Conservation (phyloP, 2,329 filamentous ascomycete genomes). For the Trichophyton verrucosum region DNA sequence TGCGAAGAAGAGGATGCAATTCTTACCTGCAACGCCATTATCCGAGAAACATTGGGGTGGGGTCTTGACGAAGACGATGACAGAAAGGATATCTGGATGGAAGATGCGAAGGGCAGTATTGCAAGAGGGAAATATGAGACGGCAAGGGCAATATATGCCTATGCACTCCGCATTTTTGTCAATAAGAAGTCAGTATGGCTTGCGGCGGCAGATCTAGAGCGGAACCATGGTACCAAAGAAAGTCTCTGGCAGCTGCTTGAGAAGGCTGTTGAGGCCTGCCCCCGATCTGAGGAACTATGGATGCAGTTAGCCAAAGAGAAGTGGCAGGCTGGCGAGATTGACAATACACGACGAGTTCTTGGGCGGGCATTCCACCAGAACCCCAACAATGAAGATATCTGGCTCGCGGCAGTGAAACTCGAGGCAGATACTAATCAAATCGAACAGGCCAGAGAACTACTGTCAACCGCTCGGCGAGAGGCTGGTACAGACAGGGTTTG, state of each 20-base stretch:
- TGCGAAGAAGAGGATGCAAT: slow-evolving; percentile 86
- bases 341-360: slow-evolving; percentile 74
- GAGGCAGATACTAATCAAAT: slow-evolving; percentile 80
- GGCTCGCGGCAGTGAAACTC: slow-evolving; percentile 89
- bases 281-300: slow-evolving; percentile 84
- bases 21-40: slow-evolving; percentile 76
- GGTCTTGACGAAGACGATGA: slow-evolving; percentile 91
- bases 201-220: slow-evolving; percentile 80
- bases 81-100: slow-evolving; percentile 88
- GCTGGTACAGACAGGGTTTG: slow-evolving; percentile 92
- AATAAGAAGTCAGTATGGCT: slow-evolving; percentile 82
- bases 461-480: slow-evolving; percentile 71
- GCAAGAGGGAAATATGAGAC: slow-evolving; percentile 76
- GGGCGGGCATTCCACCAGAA: slow-evolving; percentile 88
- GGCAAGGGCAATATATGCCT: slow-evolving; percentile 83
- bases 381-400: slow-evolving; percentile 94
- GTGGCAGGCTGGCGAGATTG: slow-evolving; percentile 75
- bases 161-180: slow-evolving; percentile 77
- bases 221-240: slow-evolving; percentile 74
- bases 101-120: slow-evolving; percentile 76
- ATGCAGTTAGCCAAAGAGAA: slow-evolving; percentile 93
- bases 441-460: slow-evolving; percentile 67
- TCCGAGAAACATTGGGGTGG: slow-evolving; percentile 87
- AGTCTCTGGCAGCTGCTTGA: slow-evolving; percentile 75
- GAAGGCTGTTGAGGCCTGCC: slow-evolving; percentile 87